These are phyloP conservation scores for Quercus engelmannii DNA, from an alignment of 306 rosid genomes.

Conservation along the genomic window DNA sequence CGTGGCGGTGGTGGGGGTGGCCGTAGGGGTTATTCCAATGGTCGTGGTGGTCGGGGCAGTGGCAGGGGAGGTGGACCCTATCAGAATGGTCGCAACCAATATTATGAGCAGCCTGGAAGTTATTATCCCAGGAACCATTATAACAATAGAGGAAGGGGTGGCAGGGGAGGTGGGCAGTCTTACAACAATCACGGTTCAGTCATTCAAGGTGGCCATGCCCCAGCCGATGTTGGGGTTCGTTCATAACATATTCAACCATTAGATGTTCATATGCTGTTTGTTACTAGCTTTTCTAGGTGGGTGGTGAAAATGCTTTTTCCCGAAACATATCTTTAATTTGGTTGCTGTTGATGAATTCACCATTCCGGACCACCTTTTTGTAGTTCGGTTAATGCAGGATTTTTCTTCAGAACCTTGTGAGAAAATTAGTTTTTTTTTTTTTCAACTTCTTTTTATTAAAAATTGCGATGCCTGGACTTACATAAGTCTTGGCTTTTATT, in stretches of 20 bases:
- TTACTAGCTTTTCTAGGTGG: conserved; percentile 15
- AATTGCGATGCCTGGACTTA: not conserved
- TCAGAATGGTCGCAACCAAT: conserved; percentile 77
- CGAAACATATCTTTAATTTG: conserved; percentile 37
- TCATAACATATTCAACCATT: conserved; percentile 33
- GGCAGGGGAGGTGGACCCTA: conserved; percentile 61
- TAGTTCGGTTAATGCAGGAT: conserved; percentile 13
- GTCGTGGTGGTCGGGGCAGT: conserved; percentile 78
- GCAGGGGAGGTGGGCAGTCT: conserved; percentile 63
- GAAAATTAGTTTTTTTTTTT: not conserved
- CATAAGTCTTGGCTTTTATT: not conserved
- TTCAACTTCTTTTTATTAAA: not conserved
- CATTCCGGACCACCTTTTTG: conserved; percentile 34
- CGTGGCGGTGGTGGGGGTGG: conserved; percentile 69
- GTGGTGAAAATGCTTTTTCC: conserved; percentile 41
- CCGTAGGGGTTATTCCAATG: conserved; percentile 73
- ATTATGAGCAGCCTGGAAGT: conserved; percentile 78
- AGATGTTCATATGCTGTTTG: conserved; percentile 41
- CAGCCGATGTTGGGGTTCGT: conserved; percentile 67
- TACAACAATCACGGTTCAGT: conserved; percentile 50
- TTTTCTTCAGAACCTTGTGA: conserved; percentile 3
- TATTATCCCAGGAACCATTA: conserved; percentile 67
- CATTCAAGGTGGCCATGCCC: conserved; percentile 45
- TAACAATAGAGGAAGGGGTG: conserved; percentile 71
- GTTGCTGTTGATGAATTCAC: conserved; percentile 35